Percentiles rank a stretch among this genome's conserved stretches.
Evolutionary conservation across 192 early-diverging fungal genomes (phyloP).

Genomic region (Blastocladiella britannica): DNA sequence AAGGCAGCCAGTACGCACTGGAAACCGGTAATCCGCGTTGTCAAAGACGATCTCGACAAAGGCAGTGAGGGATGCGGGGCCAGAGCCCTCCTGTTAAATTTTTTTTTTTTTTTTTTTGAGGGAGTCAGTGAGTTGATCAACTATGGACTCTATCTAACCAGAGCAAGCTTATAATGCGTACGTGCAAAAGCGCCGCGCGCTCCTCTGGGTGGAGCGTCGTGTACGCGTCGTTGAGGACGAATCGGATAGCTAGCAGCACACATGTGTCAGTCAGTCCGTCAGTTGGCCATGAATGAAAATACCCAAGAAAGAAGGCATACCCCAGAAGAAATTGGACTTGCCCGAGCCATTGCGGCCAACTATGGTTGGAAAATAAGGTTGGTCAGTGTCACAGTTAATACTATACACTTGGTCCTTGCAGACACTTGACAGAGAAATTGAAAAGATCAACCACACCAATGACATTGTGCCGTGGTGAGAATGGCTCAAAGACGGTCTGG

Average conservation of each 20-base stretch:
- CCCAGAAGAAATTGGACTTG: constrained; percentile 94
- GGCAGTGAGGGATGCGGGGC: constrained; percentile 79
- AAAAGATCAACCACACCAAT: constrained; percentile 35
- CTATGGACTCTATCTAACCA: background rate
- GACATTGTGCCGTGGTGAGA: constrained; percentile 85
- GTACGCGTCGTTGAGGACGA: constrained; percentile 90
- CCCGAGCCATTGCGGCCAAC: constrained; percentile 95
- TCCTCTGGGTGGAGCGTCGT: constrained; percentile 79
- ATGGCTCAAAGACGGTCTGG: constrained; percentile 77
- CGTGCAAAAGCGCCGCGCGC: constrained; percentile 79
- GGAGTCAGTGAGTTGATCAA: background rate
- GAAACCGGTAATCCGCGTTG: constrained; percentile 86
- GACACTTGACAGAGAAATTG: background rate
- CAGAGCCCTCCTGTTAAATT: constrained; percentile 57
- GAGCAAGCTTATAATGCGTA: constrained; percentile 9
- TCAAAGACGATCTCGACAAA: constrained; percentile 94
- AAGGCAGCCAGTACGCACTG: constrained; percentile 20
- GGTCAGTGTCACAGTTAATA: no score
- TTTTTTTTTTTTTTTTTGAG: background rate
- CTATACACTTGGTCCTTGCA: no score
- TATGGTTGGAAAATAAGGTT: no score
- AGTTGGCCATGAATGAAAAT: background rate
- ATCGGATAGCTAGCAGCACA: constrained; percentile 54
- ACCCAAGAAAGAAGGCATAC: constrained; percentile 12
- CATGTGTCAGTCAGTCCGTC: background rate